Evolutionary conservation across 2,329 filamentous ascomycete species (phyloP), one percentile per base, ranked within the genome.

Genomic region (Beauveria asiatica): DNA sequence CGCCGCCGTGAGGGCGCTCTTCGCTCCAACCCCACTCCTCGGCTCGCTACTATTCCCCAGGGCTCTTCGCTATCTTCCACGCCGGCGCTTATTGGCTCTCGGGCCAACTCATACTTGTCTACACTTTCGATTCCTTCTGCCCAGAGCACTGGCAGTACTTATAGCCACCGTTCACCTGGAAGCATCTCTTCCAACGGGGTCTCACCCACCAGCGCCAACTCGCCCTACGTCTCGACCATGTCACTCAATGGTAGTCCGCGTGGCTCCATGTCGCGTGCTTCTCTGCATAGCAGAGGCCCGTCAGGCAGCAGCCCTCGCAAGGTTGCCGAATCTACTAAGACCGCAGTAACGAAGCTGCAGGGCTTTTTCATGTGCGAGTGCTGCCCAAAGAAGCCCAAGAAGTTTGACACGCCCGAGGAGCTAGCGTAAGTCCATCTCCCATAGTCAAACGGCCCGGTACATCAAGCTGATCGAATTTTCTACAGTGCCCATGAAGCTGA

Each of bases 381-480:
- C 73, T 97, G 92, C 74, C 92, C 92, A 0, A 97, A 97, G 75
- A 97, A 97, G 75, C 92, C 92, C 1, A 96, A 95, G 74, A 96
- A 95, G 70, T 97, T 97, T 68, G 90, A 95, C 66, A 90, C 85
- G 5, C 80, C 85, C 63, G 88, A 93, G 64, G 90, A 96, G 65
- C 78, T 97, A 60, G 85, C 85, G 92, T 96, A 84, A 75, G 86
- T 77, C 21, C 27, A 16, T 50, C 16, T 7, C 41, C 27, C 17
- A 21, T 56, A 23, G 0, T 13, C 1, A n/a, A 8, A 10, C 17
- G 9, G 2, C 19, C 48, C 9, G 6, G 5, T 17, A 17, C 5
- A 54, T 10, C 13, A 49, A 27, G 57, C 9, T 59, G 64, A 69
- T 69, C 41, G 61, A 48, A 54, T 52, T 57, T 33, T 33, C 57